Base-by-base conservation (phyloP, 2,329 filamentous ascomycete genomes). In the Exophiala sp. region DNA sequence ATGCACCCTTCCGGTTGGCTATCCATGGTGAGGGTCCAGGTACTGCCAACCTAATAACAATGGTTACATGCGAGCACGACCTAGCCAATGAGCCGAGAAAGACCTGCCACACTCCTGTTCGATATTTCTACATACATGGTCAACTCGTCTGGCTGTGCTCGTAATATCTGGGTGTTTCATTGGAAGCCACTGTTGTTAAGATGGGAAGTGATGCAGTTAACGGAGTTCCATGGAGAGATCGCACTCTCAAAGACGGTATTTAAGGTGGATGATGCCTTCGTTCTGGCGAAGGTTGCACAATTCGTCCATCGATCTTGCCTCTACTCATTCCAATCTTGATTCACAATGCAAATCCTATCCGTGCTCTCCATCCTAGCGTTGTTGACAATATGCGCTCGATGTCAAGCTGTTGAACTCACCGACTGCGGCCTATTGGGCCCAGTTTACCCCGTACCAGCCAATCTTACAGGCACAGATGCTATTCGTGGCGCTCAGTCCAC, bases 401-500 rank as follows among this genome's bases (percentile, higher is more conserved):
- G 38, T 29, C 36, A 54, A 29, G 20, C 33, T n/a, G 14, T 39
- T 9, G 16, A 49, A 36, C 51, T 54, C 39, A 44, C 44, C 29
- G 29, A 49, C 32, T 54, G 45, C 33, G 18, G 36, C 32, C 39
- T 54, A 18, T 33, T 54, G 4, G 51, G 45, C 18, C 51, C 51
- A 6, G 38, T 49, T 6, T 54, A 54, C 32, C 51, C 45, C 16
- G 3, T 42, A 32, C 39, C 45, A 9, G 20, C 36, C 24, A 36
- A 44, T 42, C 24, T 49, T 11, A 42, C 45, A 18, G 39, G 24
- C 24, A 40, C 46, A 8, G 20, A 42, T n/a, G 45, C 45, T 9
- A 54, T 54, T 45, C 39, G 29, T 18, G 40, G 38, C 12, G 45
- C 45, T 16, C 36, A 45, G 34, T 24, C 18, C 5, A 34, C 36